Base-by-base conservation (phyloP, 352 stramenopile species). In the Elongisporangium prolatum region DNA sequence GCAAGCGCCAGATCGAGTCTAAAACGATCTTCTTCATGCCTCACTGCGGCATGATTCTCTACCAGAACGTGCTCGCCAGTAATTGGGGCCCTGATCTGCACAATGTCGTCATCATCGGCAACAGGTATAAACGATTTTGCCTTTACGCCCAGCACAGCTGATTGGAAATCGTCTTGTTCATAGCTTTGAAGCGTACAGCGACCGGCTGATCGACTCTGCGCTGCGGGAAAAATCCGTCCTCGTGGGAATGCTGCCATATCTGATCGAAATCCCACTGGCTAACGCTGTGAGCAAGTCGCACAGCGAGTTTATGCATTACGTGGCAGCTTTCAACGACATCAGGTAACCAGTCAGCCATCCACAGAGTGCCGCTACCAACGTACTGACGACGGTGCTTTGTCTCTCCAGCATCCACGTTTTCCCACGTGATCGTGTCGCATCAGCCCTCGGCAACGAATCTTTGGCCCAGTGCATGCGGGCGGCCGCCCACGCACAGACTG, bases 11-110 rank as follows among this genome's bases (percentile, higher is more conserved):
- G 0, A 74, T 74, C 13, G 17, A 37, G 5, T 34, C 24, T 34
- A 65, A 69, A 8, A 97, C 88, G 4, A 73, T 97, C 13, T 97
- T 97, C 56, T 97, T 94, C 72, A 97, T 97, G 89, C 91, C 91
- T 13, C 91, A 97, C 61, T 97, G 91, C 56, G 81, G 83, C 20
- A 80, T 84, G 49, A 67, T 64, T 52, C 73, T 97, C 17, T 97
- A 97, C 68, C 68, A 93, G 67, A 97, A 97, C 64, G 77, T 97
- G 17, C 63, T 97, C 13, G 77, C 78, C 50, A 79, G 79, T 56
- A 96, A 97, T 60, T 95, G 85, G 82, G 66, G 66, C 9, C 59
- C 48, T 10, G 55, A 52, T 5, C 62, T 82, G 5, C 44, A 59
- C 8, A 64, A 85, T 25, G 38, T 93, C 34, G 28, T 89, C 40